Conservation (phyloP, 306 rosid species). For the Cicer cuneatum region DNA sequence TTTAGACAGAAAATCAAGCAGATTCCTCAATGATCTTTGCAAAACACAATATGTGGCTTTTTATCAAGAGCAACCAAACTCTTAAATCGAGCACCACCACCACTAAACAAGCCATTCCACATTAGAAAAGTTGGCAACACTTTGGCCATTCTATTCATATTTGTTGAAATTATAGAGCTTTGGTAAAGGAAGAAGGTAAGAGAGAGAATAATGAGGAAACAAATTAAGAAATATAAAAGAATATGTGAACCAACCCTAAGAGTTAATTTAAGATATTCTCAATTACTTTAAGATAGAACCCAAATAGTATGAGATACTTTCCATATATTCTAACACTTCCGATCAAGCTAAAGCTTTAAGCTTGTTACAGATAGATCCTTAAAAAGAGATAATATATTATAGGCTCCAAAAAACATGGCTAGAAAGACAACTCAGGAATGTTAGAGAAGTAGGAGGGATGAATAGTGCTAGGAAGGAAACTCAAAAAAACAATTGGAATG, state of each 20-base stretch:
- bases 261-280: neutral
- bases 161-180: neutral
- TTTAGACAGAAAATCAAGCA: conserved; percentile 29
- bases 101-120: conserved; percentile 15
- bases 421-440: neutral
- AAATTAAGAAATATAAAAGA: neutral
- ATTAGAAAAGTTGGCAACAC: conserved; percentile 3
- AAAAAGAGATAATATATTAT: neutral
- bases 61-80: conserved; percentile 16
- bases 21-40: conserved; percentile 19
- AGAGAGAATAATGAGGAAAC: neutral
- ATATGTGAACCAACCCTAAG: neutral
- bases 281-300: neutral
- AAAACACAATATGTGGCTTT: conserved; percentile 6
- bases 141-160: neutral
- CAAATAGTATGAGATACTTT: neutral
- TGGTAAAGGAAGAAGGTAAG: neutral
- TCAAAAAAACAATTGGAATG: neutral
- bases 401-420: too few species aligned
- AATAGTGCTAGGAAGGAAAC: neutral
- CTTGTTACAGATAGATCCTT: neutral
- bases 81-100: neutral
- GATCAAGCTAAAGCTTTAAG: neutral
- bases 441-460: neutral
- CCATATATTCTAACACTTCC: neutral